Evolutionary conservation across 169 alveolate genomes (phyloP).

Genomic region (Cryptosporidium meleagridis): DNA sequence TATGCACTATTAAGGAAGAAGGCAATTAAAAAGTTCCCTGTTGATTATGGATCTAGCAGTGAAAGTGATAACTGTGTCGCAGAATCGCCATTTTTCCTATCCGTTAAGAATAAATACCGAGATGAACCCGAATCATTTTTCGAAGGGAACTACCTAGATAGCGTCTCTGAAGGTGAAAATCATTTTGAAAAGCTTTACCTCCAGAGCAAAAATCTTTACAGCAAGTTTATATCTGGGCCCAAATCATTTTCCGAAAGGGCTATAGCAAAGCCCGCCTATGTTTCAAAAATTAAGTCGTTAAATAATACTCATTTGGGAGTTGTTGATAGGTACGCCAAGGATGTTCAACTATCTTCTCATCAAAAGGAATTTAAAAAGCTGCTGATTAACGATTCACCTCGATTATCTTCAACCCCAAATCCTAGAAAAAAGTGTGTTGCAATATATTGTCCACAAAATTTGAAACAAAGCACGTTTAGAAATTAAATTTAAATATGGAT

Average conservation of each 20-base stretch:
- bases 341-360: slow-evolving; percentile 20
- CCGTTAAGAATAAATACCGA: neutral
- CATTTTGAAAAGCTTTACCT: neutral
- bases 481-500: slow-evolving; percentile 9
- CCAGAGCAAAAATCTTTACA: neutral
- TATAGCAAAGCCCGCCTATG: neutral
- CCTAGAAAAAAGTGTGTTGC: slow-evolving; percentile 43
- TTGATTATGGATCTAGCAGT: neutral
- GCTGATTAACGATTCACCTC: neutral
- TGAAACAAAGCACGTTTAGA: neutral
- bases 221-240: slow-evolving; percentile 1
- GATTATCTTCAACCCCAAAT: neutral
- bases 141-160: neutral
- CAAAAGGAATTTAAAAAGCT: slow-evolving; percentile 11
- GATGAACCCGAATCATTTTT: slow-evolving; percentile 10
- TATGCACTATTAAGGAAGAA: neutral
- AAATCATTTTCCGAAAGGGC: neutral
- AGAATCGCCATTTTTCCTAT: neutral
- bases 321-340: slow-evolving; percentile 15
- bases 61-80: neutral
- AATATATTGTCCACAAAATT: slow-evolving; percentile 38
- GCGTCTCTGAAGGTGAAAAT: neutral
- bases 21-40: neutral
- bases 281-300: neutral
- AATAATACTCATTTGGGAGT: slow-evolving; percentile 9